phyloP scores from a whole-genome alignment of 768 basidiomycete genomes.

The Mycena amicta region DNA sequence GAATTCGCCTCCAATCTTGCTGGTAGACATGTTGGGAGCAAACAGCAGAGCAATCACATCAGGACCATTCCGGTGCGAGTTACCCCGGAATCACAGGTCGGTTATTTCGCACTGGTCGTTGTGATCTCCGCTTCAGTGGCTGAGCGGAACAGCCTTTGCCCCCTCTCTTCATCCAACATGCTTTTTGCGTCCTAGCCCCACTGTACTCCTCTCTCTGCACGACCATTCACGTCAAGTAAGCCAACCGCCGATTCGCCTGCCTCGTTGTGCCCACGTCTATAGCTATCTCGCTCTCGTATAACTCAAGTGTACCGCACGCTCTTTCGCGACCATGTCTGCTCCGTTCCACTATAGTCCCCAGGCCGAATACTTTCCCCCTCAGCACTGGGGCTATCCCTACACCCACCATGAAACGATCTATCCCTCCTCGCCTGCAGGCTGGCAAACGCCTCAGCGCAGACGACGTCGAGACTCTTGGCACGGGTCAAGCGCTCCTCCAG shows the following conservation, averaged over 20 bases:
- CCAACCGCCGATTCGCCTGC: neutral
- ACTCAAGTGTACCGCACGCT: conserved; percentile 11
- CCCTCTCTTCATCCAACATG: neutral
- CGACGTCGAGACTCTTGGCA: conserved; percentile 50
- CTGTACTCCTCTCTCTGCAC: neutral
- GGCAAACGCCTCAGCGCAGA: conserved; percentile 26
- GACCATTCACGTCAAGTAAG: conserved; percentile 1
- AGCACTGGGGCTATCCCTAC: conserved; percentile 26
- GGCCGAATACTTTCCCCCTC: conserved; percentile 34
- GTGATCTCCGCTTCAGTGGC: neutral
- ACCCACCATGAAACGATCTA: conserved; percentile 33
- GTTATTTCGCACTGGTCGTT: conserved; percentile 11
- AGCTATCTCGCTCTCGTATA: neutral
- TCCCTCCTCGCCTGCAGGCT: conserved; percentile 38
- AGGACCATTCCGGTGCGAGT: neutral
- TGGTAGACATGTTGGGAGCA: conserved; percentile 27
- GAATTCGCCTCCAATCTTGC: conserved; percentile 72
- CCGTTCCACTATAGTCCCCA: conserved; percentile 48
- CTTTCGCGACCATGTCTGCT: conserved; percentile 34
- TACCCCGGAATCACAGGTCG: conserved; percentile 11
- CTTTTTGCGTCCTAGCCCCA: neutral
- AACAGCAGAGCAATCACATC: neutral
- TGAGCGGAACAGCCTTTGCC: neutral
- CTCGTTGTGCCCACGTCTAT: neutral
- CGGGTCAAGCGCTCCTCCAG: conserved; percentile 22